Evolutionary conservation across 129 eudicot genomes (phyloP).

Genomic region (Heracleum sosnowskyi): DNA sequence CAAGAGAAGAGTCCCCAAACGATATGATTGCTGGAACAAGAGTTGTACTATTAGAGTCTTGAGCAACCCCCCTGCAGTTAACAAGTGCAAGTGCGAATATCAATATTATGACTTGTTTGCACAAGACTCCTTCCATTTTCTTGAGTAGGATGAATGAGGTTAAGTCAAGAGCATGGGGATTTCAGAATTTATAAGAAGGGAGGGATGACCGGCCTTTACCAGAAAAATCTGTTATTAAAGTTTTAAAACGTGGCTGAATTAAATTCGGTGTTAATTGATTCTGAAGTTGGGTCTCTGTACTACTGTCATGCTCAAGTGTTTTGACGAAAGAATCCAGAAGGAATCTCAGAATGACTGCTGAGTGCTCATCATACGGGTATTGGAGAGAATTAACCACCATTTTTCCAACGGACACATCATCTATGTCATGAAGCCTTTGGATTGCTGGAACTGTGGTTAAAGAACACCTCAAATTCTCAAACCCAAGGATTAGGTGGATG

Average conservation of each 20-base stretch:
- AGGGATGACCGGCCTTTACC: background rate
- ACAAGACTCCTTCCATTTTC: background rate
- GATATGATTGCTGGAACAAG: constrained; percentile 71
- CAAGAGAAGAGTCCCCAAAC: constrained; percentile 85
- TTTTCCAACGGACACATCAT: too few relatives aligned
- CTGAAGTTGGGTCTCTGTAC: background rate
- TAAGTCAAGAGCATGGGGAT: constrained; percentile 12
- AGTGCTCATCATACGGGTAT: too few relatives aligned
- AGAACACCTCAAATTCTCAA: background rate
- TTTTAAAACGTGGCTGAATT: background rate
- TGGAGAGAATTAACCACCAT: too few relatives aligned
- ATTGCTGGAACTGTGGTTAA: too few relatives aligned
- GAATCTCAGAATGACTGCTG: too few relatives aligned
- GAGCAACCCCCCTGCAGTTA: constrained; percentile 36
- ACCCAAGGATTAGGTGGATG: background rate
- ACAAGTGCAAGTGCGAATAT: constrained; percentile 11
- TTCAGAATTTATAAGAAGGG: constrained; percentile 20
- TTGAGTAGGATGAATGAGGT: constrained; percentile 11
- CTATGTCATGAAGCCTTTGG: too few relatives aligned
- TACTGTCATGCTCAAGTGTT: too few relatives aligned
- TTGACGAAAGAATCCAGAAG: too few relatives aligned
- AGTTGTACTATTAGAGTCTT: constrained; percentile 19
- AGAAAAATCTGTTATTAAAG: background rate
- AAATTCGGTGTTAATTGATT: too few relatives aligned
- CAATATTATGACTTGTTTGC: constrained; percentile 8